Base-by-base conservation (phyloP, 331 rosid genomes). In the Saraca asoca region DNA sequence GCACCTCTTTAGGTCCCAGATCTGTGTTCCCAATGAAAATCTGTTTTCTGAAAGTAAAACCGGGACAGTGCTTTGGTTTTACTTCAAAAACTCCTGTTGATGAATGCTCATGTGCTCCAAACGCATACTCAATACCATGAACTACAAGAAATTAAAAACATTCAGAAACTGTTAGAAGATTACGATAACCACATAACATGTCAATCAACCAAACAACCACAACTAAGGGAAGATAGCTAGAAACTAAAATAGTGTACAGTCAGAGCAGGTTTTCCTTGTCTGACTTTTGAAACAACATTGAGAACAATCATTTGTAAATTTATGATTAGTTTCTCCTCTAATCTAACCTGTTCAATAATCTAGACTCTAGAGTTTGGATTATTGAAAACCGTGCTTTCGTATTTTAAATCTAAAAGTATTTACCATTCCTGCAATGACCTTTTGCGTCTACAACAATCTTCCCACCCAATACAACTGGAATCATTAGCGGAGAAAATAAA, bases 11-110 rank as follows among this genome's bases (percentile, higher is more conserved):
- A 0, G 80, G 79, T 5, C 83, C 89, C 17, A 88, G 78, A 80
- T 93, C 89, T 5, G 97, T 93, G 66, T 80, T 81, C 63, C 98
- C 98, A 0, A 93, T 86, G 75, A 81, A 73, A 70, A 93, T 80
- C 0, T 97, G 90, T 64, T 93, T 93, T 50, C 98, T 86, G 68
- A 88, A 93, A 34, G 95, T 85, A 70, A 93, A 93, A 12, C 98
- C 98, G 5, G 98, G 98, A 64, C 98, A 93, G 58, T 74, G 69
- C 48, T 77, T 83, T 2, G 98, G 97, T 60, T 90, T 95, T 62
- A 93, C 96, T 76, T 90, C 96, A 51, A 90, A 93, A 58, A 93
- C 90, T 24, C 98, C 98, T 2, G 97, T 86, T 2, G 90, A 72
- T 44, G 86, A 42, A 41, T 82, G 87, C 17, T 93, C 98, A 64